Evolutionary conservation across 129 eudicot genomes (phyloP).

Genomic region (Arctium minus): DNA sequence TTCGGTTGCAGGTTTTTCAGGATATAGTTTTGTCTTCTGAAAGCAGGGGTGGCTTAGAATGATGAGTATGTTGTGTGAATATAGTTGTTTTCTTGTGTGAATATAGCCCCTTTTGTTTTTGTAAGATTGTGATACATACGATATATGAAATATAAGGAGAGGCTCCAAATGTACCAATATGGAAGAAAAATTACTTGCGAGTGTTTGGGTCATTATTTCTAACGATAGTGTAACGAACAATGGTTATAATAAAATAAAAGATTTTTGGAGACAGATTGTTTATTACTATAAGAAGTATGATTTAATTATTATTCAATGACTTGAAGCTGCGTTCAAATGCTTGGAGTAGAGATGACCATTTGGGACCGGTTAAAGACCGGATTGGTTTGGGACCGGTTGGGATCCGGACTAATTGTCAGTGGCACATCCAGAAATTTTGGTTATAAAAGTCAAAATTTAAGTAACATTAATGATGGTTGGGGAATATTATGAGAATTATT

Average conservation of each 20-base stretch:
- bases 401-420: too few species aligned
- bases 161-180: too few species aligned
- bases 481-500: too few species aligned
- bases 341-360: background rate
- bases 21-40: background rate
- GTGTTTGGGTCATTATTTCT: background rate
- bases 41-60: background rate
- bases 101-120: background rate
- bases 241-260: background rate
- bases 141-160: background rate
- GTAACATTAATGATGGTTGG: too few species aligned
- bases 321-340: too few species aligned
- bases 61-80: background rate
- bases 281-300: too few species aligned
- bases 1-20: constrained; percentile 8
- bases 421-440: too few species aligned
- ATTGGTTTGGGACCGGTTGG: too few species aligned
- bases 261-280: background rate
- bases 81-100: background rate
- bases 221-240: too few species aligned
- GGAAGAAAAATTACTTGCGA: background rate
- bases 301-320: background rate
- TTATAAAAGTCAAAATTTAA: too few species aligned
- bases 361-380: too few species aligned
- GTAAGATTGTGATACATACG: background rate